Evolutionary conservation across 2,329 filamentous ascomycete genomes (phyloP).

Genomic region (Ophiocordyceps camponoti-saundersi): DNA sequence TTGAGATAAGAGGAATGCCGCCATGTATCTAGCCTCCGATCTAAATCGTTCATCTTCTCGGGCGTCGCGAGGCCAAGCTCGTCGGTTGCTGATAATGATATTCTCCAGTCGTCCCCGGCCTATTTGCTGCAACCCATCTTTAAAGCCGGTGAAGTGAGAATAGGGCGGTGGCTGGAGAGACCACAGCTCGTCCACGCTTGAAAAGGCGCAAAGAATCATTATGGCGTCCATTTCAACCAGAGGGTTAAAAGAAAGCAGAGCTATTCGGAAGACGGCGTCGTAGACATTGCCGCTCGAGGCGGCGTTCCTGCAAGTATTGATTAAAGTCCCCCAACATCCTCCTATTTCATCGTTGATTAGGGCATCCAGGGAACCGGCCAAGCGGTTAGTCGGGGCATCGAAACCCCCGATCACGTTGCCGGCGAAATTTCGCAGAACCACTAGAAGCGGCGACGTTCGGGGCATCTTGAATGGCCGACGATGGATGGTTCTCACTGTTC

Average conservation of each 20-base stretch:
- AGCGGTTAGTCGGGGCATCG: background rate
- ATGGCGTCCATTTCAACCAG: slow-evolving; percentile 1
- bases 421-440: background rate
- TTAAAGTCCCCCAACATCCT: slow-evolving; percentile 1
- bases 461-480: background rate
- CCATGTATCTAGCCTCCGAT: background rate
- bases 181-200: background rate
- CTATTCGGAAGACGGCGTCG: slow-evolving; percentile 1
- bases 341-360: slow-evolving; percentile 1
- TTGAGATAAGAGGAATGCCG: background rate
- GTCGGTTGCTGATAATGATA: background rate
- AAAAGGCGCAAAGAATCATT: slow-evolving; percentile 3
- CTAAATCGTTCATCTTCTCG: background rate
- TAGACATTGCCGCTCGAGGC: background rate
- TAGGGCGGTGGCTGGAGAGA: slow-evolving; percentile 1
- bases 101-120: background rate
- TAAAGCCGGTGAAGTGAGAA: slow-evolving; percentile 3
- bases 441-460: background rate
- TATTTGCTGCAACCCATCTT: background rate
- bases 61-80: background rate
- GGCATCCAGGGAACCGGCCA: background rate
- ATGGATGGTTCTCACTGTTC: background rate
- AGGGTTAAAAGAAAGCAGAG: slow-evolving; percentile 2
- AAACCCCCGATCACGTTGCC: background rate
- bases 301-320: slow-evolving; percentile 1